Conservation (phyloP, 2,329 filamentous ascomycete species). For the Cladorrhinum sp. region DNA sequence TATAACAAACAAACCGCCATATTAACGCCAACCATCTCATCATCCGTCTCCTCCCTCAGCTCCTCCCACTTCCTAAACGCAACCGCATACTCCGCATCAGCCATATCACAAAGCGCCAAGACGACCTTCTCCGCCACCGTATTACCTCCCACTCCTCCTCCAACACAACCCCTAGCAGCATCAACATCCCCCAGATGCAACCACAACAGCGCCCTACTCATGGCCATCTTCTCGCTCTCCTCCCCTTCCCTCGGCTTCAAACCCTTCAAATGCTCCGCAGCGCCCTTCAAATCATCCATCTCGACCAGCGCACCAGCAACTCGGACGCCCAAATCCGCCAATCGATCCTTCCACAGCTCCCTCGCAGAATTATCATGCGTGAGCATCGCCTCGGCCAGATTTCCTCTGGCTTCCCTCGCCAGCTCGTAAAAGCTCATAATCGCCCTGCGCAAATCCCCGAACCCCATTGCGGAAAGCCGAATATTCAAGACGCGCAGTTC, state of each 20-base stretch:
- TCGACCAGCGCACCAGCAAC: slow-evolving; percentile 69
- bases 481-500: slow-evolving; percentile 78
- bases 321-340: slow-evolving; percentile 70
- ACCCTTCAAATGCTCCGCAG: slow-evolving; percentile 66
- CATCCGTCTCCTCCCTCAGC: slow-evolving; percentile 40
- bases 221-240: slow-evolving; percentile 38
- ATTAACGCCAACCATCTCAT: slow-evolving; percentile 77
- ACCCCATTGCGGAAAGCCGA: slow-evolving; percentile 79
- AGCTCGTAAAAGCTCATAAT: slow-evolving; percentile 91
- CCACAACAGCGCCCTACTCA: slow-evolving; percentile 65
- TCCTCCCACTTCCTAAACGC: slow-evolving; percentile 62
- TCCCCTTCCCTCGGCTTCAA: slow-evolving; percentile 42
- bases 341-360: slow-evolving; percentile 66
- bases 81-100: slow-evolving; percentile 67
- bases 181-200: slow-evolving; percentile 75
- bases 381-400: slow-evolving; percentile 47
- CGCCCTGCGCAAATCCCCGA: slow-evolving; percentile 76
- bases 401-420: slow-evolving; percentile 68
- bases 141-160: slow-evolving; percentile 32
- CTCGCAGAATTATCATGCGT: slow-evolving; percentile 52
- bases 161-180: slow-evolving; percentile 58
- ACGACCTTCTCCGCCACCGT: slow-evolving; percentile 50
- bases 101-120: slow-evolving; percentile 70
- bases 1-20: slow-evolving; percentile 82
- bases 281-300: slow-evolving; percentile 84